These are phyloP conservation scores for Gastrolobium bilobum DNA, from an alignment of 306 rosid genomes.

Conservation along the genomic window DNA sequence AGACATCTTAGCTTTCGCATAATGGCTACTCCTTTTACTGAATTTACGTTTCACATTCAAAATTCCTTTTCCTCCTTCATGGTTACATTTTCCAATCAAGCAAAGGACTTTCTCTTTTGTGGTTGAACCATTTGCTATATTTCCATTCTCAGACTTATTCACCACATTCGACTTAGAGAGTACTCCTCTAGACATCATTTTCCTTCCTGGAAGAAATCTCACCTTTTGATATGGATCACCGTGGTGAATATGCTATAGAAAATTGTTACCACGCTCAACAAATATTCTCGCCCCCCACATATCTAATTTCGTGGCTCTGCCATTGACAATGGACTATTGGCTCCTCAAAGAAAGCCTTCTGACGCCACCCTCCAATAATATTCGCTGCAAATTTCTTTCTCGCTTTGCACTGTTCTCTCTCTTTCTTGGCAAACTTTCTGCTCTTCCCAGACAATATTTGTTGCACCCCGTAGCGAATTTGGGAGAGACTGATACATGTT, in stretches of 20 bases:
- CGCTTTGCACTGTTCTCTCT: too few relatives aligned
- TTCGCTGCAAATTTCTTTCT: too few relatives aligned
- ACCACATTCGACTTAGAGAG: constrained; percentile 6
- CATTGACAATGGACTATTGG: too few relatives aligned
- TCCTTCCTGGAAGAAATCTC: constrained; percentile 45
- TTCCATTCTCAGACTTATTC: neutral
- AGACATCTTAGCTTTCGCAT: constrained; percentile 40
- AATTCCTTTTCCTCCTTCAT: constrained; percentile 3
- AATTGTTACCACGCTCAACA: neutral
- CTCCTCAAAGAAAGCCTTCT: too few relatives aligned
- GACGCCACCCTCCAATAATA: too few relatives aligned
- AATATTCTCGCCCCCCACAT: too few relatives aligned
- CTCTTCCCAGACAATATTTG: too few relatives aligned
- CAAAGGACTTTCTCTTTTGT: constrained; percentile 1
- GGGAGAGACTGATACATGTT: too few relatives aligned
- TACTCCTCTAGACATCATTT: constrained; percentile 41
- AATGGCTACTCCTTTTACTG: constrained; percentile 11
- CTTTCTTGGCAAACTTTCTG: too few relatives aligned
- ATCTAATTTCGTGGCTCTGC: too few relatives aligned
- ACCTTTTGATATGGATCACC: constrained; percentile 39
- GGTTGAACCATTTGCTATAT: constrained; percentile 28
- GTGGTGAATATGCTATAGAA: constrained; percentile 36
- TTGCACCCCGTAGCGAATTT: too few relatives aligned
- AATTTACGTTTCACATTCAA: constrained; percentile 9
- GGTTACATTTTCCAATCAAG: neutral